Base-by-base conservation (phyloP, 139 green algal species). In the Chlamydomonas sp. region DNA sequence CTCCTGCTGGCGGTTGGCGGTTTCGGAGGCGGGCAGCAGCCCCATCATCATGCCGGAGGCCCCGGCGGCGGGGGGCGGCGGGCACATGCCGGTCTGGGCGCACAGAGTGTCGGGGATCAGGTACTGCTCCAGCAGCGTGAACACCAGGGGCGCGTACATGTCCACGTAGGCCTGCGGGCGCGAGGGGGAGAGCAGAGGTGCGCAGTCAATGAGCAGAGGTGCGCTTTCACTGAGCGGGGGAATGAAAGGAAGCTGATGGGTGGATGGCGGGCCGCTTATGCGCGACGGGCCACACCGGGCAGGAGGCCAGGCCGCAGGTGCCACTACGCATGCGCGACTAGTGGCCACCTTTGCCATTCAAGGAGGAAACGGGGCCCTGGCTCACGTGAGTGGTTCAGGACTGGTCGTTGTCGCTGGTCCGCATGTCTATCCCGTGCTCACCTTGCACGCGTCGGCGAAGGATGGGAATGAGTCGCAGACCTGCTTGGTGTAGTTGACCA, bases 401-500 rank as follows among this genome's bases (percentile, higher is more conserved):
- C 31, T 49, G 31, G 31, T 49, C 31, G 31, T 49, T 49, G 31
- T 49, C 31, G 31, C 31, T 49, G 20, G 9, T 59, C 20, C 71
- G 12, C 71, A 4, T 20, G 68, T 4, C 67, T 15, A 12, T 15
- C 10, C 72, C 31, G 18, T n/a, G 58, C 59, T 31, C 63, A 88
- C 75, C 84, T 88, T 87, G 87, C 87, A 90, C 18, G 75, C 49
- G 16, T 84, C 76, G 8, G 74, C 64, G 16, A 87, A 79, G 31
- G 66, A 18, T 14, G 79, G 79, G 64, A 90, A 90, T 4, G 31
- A 20, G 8, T 86, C 86, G 86, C 86, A 90, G 17, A 90, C 66
- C 0, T 79, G 60, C 85, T 84, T 78, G 31, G 89, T 92, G 75
- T 92, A 92, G 67, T 90, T 92, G 60, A 85, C 14, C 74, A 90